phyloP scores from a whole-genome alignment of 1,284 basidiomycete genomes.

The Coniophora puteana region DNA sequence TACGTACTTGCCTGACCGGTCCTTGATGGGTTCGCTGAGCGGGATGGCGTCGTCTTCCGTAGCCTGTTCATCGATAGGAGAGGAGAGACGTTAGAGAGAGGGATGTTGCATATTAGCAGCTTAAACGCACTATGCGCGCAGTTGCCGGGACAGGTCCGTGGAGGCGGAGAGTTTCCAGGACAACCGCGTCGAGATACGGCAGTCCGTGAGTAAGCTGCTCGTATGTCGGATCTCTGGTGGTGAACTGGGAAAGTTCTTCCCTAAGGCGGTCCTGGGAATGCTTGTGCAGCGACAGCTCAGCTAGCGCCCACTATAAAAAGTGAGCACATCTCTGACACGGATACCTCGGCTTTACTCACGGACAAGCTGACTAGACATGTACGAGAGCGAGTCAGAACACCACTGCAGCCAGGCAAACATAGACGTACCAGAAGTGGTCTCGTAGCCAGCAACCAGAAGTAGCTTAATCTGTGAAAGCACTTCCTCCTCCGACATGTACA shows the following conservation, averaged over 20 bases:
- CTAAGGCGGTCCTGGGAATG: conserved; percentile 36
- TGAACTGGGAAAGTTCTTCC: conserved; percentile 34
- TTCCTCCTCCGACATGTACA: conserved; percentile 43
- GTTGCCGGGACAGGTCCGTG: conserved; percentile 11
- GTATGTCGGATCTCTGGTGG: conserved; percentile 27
- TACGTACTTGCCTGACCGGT: conserved; percentile 27
- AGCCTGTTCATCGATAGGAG: no score
- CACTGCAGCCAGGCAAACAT: not conserved
- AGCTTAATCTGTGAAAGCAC: conserved; percentile 50
- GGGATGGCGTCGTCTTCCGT: conserved; percentile 51
- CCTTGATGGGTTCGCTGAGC: conserved; percentile 34
- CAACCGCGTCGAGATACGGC: conserved; percentile 33
- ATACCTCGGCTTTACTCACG: conserved; percentile 10
- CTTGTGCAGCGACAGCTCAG: conserved; percentile 18
- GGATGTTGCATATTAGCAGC: conserved; percentile 9
- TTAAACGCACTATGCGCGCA: conserved; percentile 22
- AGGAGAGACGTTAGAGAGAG: no score
- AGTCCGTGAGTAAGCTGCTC: conserved; percentile 29
- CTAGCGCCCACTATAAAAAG: conserved; percentile 19
- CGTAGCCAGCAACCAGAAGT: conserved; percentile 38
- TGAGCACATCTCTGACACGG: not conserved
- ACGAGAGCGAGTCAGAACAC: no score
- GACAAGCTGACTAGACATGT: conserved; percentile 16
- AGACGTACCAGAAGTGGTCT: conserved; percentile 39
- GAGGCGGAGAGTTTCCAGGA: conserved; percentile 21